These are phyloP conservation scores for Escallonia rubra DNA, from an alignment of 129 eudicot species.

Conservation along the genomic window DNA sequence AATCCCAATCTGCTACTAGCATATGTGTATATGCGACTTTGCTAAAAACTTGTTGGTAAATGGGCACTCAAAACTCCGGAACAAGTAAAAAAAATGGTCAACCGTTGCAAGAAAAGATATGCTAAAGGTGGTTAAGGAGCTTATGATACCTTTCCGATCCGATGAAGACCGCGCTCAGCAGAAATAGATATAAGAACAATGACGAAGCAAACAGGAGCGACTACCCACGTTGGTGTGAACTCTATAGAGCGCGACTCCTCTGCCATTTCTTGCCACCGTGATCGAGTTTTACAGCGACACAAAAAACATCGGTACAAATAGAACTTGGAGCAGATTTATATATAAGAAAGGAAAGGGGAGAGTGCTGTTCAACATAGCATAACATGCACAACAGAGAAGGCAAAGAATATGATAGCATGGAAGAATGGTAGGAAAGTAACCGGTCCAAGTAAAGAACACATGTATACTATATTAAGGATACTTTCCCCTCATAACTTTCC, in stretches of 20 bases:
- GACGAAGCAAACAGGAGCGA: slow-evolving; percentile 45
- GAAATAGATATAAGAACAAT: slow-evolving; percentile 41
- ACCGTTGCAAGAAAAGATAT: not conserved
- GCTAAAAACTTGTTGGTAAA: not conserved
- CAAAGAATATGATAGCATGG: slow-evolving; percentile 15
- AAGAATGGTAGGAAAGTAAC: slow-evolving; percentile 10
- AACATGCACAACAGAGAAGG: slow-evolving; percentile 2
- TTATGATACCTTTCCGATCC: slow-evolving; percentile 44
- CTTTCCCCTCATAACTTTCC: no score
- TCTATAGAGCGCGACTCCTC: slow-evolving; percentile 27
- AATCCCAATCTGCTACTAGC: no score
- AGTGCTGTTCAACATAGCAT: not conserved
- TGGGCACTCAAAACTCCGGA: not conserved
- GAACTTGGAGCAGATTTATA: not conserved
- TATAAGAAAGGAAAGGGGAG: not conserved
- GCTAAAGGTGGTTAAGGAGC: not conserved
- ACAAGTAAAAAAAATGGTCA: not conserved
- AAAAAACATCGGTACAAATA: not conserved
- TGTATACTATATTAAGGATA: no score
- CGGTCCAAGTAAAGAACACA: slow-evolving; percentile 25
- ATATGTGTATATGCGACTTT: not conserved
- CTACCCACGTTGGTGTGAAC: slow-evolving; percentile 55
- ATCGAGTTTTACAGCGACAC: no score
- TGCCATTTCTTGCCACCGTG: slow-evolving; percentile 13
- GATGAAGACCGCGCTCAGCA: slow-evolving; percentile 64